Conservation (phyloP, 2,329 filamentous ascomycete species). For the Cercospora sp. region DNA sequence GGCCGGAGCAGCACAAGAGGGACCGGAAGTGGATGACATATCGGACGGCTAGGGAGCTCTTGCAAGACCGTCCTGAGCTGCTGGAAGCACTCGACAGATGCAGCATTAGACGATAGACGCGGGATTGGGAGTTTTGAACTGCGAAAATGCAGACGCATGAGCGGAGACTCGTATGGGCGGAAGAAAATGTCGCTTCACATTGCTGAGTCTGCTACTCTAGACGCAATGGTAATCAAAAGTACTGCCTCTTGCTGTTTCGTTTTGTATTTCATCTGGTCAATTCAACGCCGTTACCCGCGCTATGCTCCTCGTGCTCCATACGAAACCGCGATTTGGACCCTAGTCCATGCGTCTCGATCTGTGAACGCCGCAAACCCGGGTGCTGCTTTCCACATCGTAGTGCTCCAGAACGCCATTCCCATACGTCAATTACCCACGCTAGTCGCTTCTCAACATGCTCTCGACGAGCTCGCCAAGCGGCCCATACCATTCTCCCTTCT, state of each 20-base stretch:
- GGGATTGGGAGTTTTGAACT: not conserved
- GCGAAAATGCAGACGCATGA: not conserved
- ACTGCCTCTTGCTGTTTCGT: not conserved
- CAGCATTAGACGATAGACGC: slow-evolving; percentile 34
- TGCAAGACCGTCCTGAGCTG: slow-evolving; percentile 80
- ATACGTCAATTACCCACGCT: slow-evolving; percentile 13
- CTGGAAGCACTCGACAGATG: slow-evolving; percentile 83
- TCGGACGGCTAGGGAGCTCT: slow-evolving; percentile 72
- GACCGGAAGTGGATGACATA: slow-evolving; percentile 88
- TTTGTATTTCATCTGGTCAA: not conserved
- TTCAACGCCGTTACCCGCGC: not conserved
- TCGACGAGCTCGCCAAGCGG: slow-evolving; percentile 93
- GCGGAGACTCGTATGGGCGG: not conserved
- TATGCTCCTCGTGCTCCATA: not conserved
- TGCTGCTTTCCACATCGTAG: not conserved
- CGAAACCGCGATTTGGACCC: not conserved
- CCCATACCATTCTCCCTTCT: slow-evolving; percentile 81
- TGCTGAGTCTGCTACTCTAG: not conserved
- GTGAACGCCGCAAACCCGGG: not conserved
- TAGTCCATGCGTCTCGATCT: not conserved
- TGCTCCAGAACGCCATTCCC: not conserved
- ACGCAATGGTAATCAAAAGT: not conserved
- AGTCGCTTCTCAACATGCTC: slow-evolving; percentile 95
- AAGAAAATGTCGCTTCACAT: slow-evolving; percentile 28
- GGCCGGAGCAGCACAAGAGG: slow-evolving; percentile 93